phyloP scores from a whole-genome alignment of 2,329 filamentous ascomycete genomes.

The Ampelomyces quisqualis region DNA sequence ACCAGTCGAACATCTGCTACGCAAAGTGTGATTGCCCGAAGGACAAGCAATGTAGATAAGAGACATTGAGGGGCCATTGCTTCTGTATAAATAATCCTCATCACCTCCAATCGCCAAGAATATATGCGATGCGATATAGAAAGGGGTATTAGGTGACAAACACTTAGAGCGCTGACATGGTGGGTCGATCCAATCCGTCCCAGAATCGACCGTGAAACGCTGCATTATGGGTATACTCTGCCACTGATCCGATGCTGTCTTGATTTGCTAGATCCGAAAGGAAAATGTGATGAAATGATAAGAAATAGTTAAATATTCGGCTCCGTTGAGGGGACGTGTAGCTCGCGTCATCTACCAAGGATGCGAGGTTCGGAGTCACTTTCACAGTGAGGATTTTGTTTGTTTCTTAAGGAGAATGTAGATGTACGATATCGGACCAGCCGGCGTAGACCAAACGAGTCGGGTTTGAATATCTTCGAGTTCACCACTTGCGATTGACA shows the following conservation, averaged over 20 bases:
- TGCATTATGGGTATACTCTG: conserved; percentile 42
- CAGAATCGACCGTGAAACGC: conserved; percentile 23
- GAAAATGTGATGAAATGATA: conserved; percentile 11
- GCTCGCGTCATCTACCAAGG: conserved; percentile 29
- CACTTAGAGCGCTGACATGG: conserved; percentile 8
- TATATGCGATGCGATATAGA: conserved; percentile 6
- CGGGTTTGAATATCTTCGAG: not conserved
- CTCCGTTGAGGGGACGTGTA: conserved; percentile 42
- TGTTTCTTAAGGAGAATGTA: conserved; percentile 26
- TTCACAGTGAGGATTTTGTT: conserved; percentile 38
- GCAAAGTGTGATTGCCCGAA: no score
- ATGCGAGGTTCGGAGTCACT: conserved; percentile 44
- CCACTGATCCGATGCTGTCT: conserved; percentile 20
- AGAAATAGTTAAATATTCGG: conserved; percentile 15
- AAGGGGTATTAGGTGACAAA: conserved; percentile 15
- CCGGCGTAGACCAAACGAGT: conserved; percentile 15
- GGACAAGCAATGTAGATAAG: conserved; percentile 7
- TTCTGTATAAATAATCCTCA: conserved; percentile 18
- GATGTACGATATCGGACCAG: conserved; percentile 28
- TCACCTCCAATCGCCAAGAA: conserved; percentile 14
- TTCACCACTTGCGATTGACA: not conserved
- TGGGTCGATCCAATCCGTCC: not conserved
- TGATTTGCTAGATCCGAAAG: conserved; percentile 8
- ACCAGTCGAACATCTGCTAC: no score
- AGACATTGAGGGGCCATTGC: conserved; percentile 2